Evolutionary conservation across 495 filamentous ascomycete genomes (phyloP).

Genomic region (Lepraria neglecta): DNA sequence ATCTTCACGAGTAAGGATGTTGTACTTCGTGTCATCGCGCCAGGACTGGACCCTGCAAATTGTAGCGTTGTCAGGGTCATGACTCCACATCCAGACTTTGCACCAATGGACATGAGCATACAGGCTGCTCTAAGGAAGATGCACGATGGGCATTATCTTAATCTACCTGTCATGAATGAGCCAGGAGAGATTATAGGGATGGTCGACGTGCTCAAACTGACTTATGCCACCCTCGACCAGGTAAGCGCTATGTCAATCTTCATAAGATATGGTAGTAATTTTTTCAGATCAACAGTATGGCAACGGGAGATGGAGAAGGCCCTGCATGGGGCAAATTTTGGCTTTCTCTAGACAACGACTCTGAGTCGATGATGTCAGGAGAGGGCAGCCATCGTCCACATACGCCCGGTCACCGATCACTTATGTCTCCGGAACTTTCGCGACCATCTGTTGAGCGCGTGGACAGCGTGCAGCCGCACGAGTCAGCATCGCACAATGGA

Average conservation of each 20-base stretch:
- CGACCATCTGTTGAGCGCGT: slow-evolving; percentile 58
- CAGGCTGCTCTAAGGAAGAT: slow-evolving; percentile 97
- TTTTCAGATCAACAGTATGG: slow-evolving; percentile 65
- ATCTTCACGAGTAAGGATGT: slow-evolving; percentile 99
- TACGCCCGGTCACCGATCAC: slow-evolving; percentile 54
- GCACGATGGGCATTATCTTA: slow-evolving; percentile 98
- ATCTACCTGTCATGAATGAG: slow-evolving; percentile 97
- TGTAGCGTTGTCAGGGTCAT: slow-evolving; percentile 98
- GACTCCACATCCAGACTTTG: slow-evolving; percentile 98
- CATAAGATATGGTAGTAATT: slow-evolving; percentile 13
- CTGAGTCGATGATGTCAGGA: slow-evolving; percentile 93
- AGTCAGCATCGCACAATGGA: slow-evolving; percentile 91
- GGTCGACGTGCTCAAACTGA: slow-evolving; percentile 97
- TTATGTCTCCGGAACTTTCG: slow-evolving; percentile 69
- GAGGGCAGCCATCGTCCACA: slow-evolving; percentile 59
- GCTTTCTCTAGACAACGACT: slow-evolving; percentile 93
- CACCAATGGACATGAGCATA: slow-evolving; percentile 97
- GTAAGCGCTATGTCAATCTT: slow-evolving; percentile 44
- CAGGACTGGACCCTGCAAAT: slow-evolving; percentile 85
- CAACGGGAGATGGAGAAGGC: slow-evolving; percentile 77
- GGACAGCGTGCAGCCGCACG: slow-evolving; percentile 81
- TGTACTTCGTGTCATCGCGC: slow-evolving; percentile 94
- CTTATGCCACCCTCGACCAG: slow-evolving; percentile 96
- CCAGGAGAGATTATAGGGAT: slow-evolving; percentile 95
- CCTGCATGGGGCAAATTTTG: slow-evolving; percentile 99